Evolutionary conservation across 1,284 basidiomycete species (phyloP).

Genomic region (Ganoderma meredithae): DNA sequence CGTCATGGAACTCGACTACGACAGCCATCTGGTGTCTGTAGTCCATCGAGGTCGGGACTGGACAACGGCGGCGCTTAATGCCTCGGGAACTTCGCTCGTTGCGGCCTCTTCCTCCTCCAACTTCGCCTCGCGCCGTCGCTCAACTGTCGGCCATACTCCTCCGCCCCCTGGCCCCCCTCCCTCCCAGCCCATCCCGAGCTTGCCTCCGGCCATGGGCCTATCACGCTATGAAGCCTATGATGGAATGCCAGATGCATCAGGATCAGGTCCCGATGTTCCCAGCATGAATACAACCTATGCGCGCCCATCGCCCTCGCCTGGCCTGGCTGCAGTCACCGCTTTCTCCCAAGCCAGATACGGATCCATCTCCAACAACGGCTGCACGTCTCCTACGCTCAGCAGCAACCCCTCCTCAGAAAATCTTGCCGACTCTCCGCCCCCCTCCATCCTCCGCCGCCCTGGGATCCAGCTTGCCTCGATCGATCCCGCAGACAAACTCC

Average conservation of each 20-base stretch:
- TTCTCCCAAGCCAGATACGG: constrained; percentile 64
- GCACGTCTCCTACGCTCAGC: constrained; percentile 37
- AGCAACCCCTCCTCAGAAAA: constrained; percentile 53
- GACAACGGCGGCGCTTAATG: constrained; percentile 45
- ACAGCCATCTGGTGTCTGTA: constrained; percentile 50
- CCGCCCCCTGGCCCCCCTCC: constrained; percentile 77
- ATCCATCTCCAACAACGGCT: constrained; percentile 45
- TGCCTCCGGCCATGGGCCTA: constrained; percentile 50
- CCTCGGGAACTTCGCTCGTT: constrained; percentile 40
- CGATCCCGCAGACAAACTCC: constrained; percentile 51
- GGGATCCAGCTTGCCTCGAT: constrained; percentile 28
- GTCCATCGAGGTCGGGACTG: constrained; percentile 55
- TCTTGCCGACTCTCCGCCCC: constrained; percentile 60
- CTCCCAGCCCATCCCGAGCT: constrained; percentile 72
- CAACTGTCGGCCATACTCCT: constrained; percentile 67
- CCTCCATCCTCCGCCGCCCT: constrained; percentile 48
- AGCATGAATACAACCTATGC: constrained; percentile 45
- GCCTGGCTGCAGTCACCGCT: constrained; percentile 62
- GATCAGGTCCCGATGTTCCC: constrained; percentile 34
- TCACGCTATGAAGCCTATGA: constrained; percentile 40
- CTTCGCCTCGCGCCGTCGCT: constrained; percentile 62
- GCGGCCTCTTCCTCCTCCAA: constrained; percentile 44
- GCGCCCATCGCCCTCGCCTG: constrained; percentile 61
- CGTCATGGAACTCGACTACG: constrained; percentile 63
- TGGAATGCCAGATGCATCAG: constrained; percentile 33